Base-by-base conservation (phyloP, 179 eudicot genomes). In the Spinacia oleracea region DNA sequence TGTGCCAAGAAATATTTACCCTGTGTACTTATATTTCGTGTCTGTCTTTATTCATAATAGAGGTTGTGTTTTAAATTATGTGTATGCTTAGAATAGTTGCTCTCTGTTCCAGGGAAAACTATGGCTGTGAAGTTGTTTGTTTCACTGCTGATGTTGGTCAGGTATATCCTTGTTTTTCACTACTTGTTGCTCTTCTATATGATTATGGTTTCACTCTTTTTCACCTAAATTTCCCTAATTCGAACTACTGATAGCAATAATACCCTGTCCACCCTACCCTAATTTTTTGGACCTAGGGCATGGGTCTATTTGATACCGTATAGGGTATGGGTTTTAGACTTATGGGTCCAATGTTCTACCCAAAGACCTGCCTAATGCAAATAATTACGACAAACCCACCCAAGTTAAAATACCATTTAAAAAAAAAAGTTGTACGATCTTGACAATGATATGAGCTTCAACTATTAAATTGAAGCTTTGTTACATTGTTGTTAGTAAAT, bases 101-200 rank as follows among this genome's bases (percentile, higher is more conserved):
- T 75, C 32, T 27, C 71, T 55, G 27, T 64, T 86, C 78, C 92
- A 95, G 98, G 90, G 98, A 95, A 88, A 93, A 91, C 73, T 95
- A 95, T 84, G 97, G 97, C 75, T 95, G 98, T 77, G 98, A 95
- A 81, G 98, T 95, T 74, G 98, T 95, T 66, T 95, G 98, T 84
- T 95, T 95, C 80, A 95, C 97, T 78, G 98, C 98, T 51, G 98
- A 95, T 86, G 98, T 93, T 80, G 98, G 97, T 60, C 98, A 95
- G 85, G 98, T 95, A 82, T 77, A 92, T 81, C n/a, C 40, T 68
- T 18, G 66, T 18, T 31, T 69, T 34, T 14, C 72, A 34, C 65
- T 51, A 23, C 14, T 23, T 59, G 18, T 71, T 2, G 38, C 9
- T 72, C 55, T 50, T 55, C 4, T 4, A 40, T 68, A 20, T 18